These are phyloP conservation scores for Oryza meridionalis DNA, from an alignment of 176 grass and related monocot species.

Conservation along the genomic window DNA sequence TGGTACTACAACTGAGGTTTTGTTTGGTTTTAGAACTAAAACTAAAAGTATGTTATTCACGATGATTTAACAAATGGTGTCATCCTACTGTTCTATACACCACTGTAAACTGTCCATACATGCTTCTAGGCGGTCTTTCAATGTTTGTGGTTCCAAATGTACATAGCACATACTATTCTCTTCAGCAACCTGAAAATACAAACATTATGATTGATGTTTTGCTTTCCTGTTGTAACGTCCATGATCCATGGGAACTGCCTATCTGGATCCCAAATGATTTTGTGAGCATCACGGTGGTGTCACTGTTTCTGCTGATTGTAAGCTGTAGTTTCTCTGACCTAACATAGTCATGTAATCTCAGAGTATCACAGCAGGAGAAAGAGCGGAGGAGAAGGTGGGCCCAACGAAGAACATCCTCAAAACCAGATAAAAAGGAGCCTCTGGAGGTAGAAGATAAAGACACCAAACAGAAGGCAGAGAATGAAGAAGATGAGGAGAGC, in stretches of 20 bases:
- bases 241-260: neutral
- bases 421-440: slow-evolving; percentile 19
- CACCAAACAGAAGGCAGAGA: slow-evolving; percentile 24
- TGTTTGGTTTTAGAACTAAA: neutral
- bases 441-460: slow-evolving; percentile 38
- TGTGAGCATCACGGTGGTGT: neutral
- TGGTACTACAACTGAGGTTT: neutral
- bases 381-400: slow-evolving; percentile 55
- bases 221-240: neutral
- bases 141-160: neutral
- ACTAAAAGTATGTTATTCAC: neutral
- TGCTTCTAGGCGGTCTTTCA: neutral
- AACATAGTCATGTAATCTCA: slow-evolving; percentile 30
- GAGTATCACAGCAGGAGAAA: slow-evolving; percentile 44
- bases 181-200: neutral
- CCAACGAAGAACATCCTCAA: slow-evolving; percentile 48
- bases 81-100: neutral
- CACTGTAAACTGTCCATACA: neutral
- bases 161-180: neutral
- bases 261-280: neutral
- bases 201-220: neutral
- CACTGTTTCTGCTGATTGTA: neutral
- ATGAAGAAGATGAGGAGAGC: slow-evolving; percentile 9
- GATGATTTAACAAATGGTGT: neutral
- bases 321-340: neutral